Percentiles rank a stretch among this genome's conserved stretches.
Conservation (phyloP, 108 stramenopile species). For the Cyclotella atomus region DNA sequence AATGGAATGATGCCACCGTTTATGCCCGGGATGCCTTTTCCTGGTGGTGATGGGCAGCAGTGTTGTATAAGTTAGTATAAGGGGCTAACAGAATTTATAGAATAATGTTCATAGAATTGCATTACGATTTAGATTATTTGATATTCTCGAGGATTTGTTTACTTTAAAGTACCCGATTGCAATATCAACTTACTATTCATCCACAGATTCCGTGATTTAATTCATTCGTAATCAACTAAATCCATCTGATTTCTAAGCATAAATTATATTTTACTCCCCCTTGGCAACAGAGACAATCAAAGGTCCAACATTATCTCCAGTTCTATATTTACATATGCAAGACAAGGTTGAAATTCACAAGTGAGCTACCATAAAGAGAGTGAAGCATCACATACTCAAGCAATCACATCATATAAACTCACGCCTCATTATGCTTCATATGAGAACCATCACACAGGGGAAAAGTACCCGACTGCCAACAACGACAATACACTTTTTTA, state of each 20-base stretch:
- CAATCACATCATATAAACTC: slow-evolving; percentile 11
- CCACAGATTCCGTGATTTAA: no score
- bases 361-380: no score
- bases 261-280: slow-evolving; percentile 15
- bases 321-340: not conserved
- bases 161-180: no score
- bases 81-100: no score
- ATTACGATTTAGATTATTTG: no score
- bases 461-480: slow-evolving; percentile 88
- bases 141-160: no score
- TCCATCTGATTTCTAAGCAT: no score
- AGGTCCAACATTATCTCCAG: slow-evolving; percentile 92
- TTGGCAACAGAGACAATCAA: slow-evolving; percentile 79
- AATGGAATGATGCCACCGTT: slow-evolving; percentile 29
- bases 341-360: not conserved
- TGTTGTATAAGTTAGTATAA: slow-evolving; percentile 34
- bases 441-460: slow-evolving; percentile 88
- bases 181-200: no score
- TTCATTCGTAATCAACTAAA: no score
- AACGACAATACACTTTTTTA: slow-evolving; percentile 88
- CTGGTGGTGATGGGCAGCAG: slow-evolving; percentile 33
- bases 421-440: slow-evolving; percentile 81
- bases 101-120: not conserved
- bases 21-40: slow-evolving; percentile 50
- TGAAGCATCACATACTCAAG: not conserved